phyloP scores from a whole-genome alignment of 2,329 filamentous ascomycete species.

The Tympanopsis confertula region DNA sequence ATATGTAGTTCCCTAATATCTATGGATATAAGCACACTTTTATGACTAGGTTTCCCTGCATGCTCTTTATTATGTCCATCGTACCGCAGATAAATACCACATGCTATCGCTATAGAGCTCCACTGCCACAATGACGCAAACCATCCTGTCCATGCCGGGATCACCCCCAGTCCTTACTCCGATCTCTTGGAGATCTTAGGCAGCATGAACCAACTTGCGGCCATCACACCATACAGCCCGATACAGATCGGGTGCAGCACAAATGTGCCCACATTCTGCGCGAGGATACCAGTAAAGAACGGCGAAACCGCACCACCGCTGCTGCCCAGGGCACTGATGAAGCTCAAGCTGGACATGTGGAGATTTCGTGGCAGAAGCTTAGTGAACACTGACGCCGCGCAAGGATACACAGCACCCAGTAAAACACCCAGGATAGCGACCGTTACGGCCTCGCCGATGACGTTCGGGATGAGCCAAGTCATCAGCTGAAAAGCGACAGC shows the following conservation, averaged over 20 bases:
- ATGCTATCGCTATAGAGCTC: no score
- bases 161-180: no score
- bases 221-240: conserved; percentile 52
- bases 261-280: conserved; percentile 49
- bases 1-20: no score
- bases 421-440: conserved; percentile 62
- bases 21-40: no score
- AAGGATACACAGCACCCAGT: conserved; percentile 71
- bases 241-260: conserved; percentile 59
- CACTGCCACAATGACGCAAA: no score
- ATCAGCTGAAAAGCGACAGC: conserved; percentile 61
- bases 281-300: conserved; percentile 52
- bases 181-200: conserved; percentile 45
- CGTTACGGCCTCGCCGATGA: conserved; percentile 58
- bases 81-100: no score
- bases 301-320: conserved; percentile 58
- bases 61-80: no score
- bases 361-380: conserved; percentile 44
- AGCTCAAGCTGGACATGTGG: conserved; percentile 50
- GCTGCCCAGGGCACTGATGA: conserved; percentile 60
- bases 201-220: conserved; percentile 50
- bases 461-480: conserved; percentile 66
- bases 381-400: conserved; percentile 53
- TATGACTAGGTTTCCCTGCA: no score
- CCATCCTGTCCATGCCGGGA: no score